Evolutionary conservation across 192 early-diverging fungal genomes (phyloP).

Genomic region (Rhizoclosmatium sp.): DNA sequence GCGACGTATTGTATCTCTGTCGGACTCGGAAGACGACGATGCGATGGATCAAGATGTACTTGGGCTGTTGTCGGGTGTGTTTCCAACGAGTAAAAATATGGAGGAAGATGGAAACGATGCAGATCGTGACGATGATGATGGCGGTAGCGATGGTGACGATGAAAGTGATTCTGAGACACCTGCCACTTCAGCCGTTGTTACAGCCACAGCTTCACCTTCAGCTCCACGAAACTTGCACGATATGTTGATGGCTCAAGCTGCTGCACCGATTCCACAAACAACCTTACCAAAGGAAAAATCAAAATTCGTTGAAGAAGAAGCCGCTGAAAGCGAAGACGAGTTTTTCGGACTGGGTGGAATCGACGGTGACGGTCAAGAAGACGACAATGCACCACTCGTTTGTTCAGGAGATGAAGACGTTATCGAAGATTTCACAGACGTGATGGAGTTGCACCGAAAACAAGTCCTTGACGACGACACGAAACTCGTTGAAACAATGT

Average conservation of each 20-base stretch:
- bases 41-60: conserved; percentile 1
- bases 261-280: background rate
- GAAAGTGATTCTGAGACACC: background rate
- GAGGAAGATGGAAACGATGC: conserved; percentile 30
- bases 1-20: background rate
- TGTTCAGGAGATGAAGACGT: conserved; percentile 40
- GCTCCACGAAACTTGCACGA: background rate
- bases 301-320: conserved; percentile 36
- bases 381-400: conserved; percentile 32
- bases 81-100: conserved; percentile 2
- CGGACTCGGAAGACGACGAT: background rate
- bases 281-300: conserved; percentile 32
- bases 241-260: background rate
- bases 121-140: background rate
- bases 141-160: conserved; percentile 2
- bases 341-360: conserved; percentile 44
- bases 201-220: background rate
- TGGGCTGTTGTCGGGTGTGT: conserved; percentile 28
- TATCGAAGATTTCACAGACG: conserved; percentile 43
- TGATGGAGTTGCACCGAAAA: conserved; percentile 39
- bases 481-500: conserved; percentile 39
- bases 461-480: conserved; percentile 40
- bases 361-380: conserved; percentile 39
- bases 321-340: conserved; percentile 43
- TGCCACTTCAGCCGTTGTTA: background rate